Evolutionary conservation across 257 asterid genomes (phyloP).

Genomic region (Mentha longifolia): DNA sequence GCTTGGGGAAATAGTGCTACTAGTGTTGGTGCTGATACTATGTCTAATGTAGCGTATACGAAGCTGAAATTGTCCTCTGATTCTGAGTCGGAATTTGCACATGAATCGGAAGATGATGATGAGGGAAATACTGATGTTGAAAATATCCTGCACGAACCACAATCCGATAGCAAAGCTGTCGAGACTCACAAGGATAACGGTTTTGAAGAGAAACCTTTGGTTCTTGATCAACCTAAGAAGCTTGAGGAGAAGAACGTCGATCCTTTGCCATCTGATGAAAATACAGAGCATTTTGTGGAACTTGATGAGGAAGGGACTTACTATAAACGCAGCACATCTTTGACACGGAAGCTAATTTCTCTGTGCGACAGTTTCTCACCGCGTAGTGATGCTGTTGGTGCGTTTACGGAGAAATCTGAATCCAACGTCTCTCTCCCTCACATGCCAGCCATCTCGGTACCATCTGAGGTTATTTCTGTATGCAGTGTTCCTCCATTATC

Average conservation of each 20-base stretch:
- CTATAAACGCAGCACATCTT: constrained; percentile 35
- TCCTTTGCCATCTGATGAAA: constrained; percentile 31
- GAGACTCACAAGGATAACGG: constrained; percentile 34
- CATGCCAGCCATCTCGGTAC: constrained; percentile 48
- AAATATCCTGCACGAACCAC: constrained; percentile 25
- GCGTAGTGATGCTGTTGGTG: constrained; percentile 29
- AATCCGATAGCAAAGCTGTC: constrained; percentile 29
- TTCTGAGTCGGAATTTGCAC: constrained; percentile 73
- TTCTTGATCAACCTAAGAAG: constrained; percentile 46
- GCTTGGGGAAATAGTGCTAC: constrained; percentile 22
- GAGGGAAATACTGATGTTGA: constrained; percentile 46
- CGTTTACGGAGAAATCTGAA: constrained; percentile 33
- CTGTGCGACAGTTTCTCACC: constrained; percentile 39
- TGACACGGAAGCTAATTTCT: constrained; percentile 42
- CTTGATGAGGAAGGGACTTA: constrained; percentile 42
- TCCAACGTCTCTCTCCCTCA: constrained; percentile 39
- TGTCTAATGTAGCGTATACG: constrained; percentile 70
- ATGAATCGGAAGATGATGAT: constrained; percentile 76
- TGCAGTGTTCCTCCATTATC: constrained; percentile 43
- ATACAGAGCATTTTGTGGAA: constrained; percentile 43
- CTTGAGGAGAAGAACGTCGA: constrained; percentile 32
- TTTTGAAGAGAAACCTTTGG: constrained; percentile 37
- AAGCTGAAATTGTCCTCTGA: constrained; percentile 77
- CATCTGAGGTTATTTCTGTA: constrained; percentile 59
- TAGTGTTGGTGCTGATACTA: constrained; percentile 32